phyloP scores from a whole-genome alignment of 75 land plant species.

The Pinus taeda region DNA sequence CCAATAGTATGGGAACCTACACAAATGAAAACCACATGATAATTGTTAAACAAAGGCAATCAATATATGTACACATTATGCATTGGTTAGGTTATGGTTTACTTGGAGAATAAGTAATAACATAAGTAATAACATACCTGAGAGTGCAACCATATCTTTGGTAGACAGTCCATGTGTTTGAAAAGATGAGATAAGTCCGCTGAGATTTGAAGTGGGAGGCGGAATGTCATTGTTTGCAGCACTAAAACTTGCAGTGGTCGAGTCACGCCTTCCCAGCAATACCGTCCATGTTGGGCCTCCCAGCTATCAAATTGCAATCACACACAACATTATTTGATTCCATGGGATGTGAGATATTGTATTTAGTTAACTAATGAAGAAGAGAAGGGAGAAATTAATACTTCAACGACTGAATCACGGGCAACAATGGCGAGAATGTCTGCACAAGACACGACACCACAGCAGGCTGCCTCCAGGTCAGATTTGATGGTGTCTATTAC shows the following conservation, averaged over 20 bases:
- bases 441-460: conserved; percentile 7
- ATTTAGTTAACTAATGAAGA: too few species aligned
- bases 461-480: background rate
- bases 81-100: background rate
- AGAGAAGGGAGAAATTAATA: too few species aligned
- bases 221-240: background rate
- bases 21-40: too few species aligned
- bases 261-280: background rate
- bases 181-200: conserved; percentile 8
- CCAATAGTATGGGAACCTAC: conserved; percentile 61
- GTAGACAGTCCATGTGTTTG: conserved; percentile 13
- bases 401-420: too few species aligned
- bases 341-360: too few species aligned
- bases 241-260: background rate
- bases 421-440: background rate
- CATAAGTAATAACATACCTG: conserved; percentile 6
- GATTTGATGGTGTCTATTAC: conserved; percentile 10
- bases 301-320: background rate
- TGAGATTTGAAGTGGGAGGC: background rate
- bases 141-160: conserved; percentile 27
- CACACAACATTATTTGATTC: too few species aligned
- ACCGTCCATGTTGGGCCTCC: conserved; percentile 1
- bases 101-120: background rate
- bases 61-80: background rate
- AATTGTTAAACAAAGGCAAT: background rate